Percentiles rank a stretch among this genome's conserved stretches.
These are phyloP conservation scores for Candida chauliodis DNA, from an alignment of 805 yeast species.

Conservation along the genomic window DNA sequence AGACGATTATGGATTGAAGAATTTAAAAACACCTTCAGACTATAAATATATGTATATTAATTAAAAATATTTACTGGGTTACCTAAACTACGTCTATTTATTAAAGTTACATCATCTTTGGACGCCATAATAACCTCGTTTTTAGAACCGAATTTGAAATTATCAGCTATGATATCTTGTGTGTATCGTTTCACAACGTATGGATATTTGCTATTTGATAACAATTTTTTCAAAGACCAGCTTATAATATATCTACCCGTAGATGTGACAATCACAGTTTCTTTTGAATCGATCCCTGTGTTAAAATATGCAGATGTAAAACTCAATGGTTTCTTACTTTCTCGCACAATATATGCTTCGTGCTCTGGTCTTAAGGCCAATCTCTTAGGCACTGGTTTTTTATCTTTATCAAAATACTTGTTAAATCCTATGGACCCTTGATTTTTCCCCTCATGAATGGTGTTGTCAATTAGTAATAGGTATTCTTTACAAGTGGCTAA, in stretches of 20 bases:
- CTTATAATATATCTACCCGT: conserved; percentile 79
- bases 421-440: conserved; percentile 61
- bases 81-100: conserved; percentile 55
- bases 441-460: conserved; percentile 56
- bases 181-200: conserved; percentile 64
- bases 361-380: conserved; percentile 71
- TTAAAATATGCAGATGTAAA: conserved; percentile 80
- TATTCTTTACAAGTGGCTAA: conserved; percentile 77
- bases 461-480: conserved; percentile 64
- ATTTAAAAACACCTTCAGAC: conserved; percentile 50
- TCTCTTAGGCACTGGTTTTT: conserved; percentile 66
- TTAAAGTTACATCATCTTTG: conserved; percentile 73
- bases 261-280: conserved; percentile 70
- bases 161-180: conserved; percentile 66
- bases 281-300: conserved; percentile 59
- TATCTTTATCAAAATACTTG: conserved; percentile 58
- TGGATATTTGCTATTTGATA: conserved; percentile 38
- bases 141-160: conserved; percentile 72
- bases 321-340: conserved; percentile 44
- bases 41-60: conserved; percentile 19
- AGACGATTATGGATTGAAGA: conserved; percentile 59
- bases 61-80: conserved; percentile 16
- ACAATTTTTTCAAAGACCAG: conserved; percentile 68
- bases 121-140: conserved; percentile 69
- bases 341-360: conserved; percentile 54